phyloP scores from a whole-genome alignment of 2,329 filamentous ascomycete genomes.

The Trichophyton mentagrophytes region DNA sequence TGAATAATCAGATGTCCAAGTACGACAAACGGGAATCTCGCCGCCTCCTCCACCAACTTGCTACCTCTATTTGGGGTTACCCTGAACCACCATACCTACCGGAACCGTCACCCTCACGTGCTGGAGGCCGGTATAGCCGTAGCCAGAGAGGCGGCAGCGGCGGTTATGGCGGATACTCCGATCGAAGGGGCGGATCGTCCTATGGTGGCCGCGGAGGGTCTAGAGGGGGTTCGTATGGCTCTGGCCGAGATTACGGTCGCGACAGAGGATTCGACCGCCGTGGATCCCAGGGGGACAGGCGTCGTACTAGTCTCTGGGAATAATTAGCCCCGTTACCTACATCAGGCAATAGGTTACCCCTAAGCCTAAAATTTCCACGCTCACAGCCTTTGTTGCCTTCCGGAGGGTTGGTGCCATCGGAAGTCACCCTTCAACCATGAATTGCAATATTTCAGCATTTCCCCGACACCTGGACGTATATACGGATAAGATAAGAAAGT shows the following conservation, averaged over 20 bases:
- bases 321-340: background rate
- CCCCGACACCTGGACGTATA: background rate
- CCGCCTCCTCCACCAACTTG: conserved; percentile 19
- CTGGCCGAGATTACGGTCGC: background rate
- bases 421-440: background rate
- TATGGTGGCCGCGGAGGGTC: background rate
- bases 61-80: conserved; percentile 29
- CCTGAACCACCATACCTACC: conserved; percentile 13
- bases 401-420: background rate
- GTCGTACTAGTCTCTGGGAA: background rate
- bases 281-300: background rate
- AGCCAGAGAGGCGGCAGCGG: background rate
- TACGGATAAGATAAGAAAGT: background rate
- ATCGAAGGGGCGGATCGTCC: background rate
- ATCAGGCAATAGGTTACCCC: background rate
- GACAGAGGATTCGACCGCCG: background rate
- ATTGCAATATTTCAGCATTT: background rate
- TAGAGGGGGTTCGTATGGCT: background rate
- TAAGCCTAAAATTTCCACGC: background rate
- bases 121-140: background rate
- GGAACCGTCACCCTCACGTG: background rate
- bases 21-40: conserved; percentile 1
- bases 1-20: background rate
- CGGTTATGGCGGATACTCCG: background rate
- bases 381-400: background rate